Evolutionary conservation across 257 asterid species (phyloP).

Genomic region (Primulina huaijiensis): DNA sequence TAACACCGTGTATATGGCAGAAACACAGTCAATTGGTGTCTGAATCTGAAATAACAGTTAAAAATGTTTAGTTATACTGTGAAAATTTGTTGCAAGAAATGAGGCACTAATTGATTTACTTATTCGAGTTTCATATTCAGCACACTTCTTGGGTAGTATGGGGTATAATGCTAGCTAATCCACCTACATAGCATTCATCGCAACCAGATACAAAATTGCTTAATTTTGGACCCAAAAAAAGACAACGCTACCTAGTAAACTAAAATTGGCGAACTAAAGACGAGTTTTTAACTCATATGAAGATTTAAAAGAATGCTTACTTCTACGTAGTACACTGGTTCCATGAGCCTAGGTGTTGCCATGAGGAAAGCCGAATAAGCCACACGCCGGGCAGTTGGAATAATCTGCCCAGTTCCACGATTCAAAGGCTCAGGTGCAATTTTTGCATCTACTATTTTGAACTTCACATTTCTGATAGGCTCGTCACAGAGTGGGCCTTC

Average conservation of each 20-base stretch:
- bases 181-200: not conserved
- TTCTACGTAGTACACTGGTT: slow-evolving; percentile 92
- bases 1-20: slow-evolving; percentile 87
- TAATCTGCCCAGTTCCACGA: slow-evolving; percentile 97
- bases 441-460: slow-evolving; percentile 93
- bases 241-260: not conserved
- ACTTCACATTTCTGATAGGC: slow-evolving; percentile 95
- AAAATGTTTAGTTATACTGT: slow-evolving; percentile 19
- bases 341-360: slow-evolving; percentile 98
- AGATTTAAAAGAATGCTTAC: slow-evolving; percentile 33
- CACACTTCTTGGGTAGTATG: not conserved
- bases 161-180: not conserved
- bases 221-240: not conserved
- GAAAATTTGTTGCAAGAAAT: slow-evolving; percentile 3
- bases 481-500: slow-evolving; percentile 99
- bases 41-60: slow-evolving; percentile 63
- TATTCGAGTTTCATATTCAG: not conserved
- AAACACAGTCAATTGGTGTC: slow-evolving; percentile 95
- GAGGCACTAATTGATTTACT: not conserved
- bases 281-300: not conserved
- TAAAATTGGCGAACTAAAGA: not conserved
- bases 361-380: slow-evolving; percentile 95
- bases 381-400: slow-evolving; percentile 98
- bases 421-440: slow-evolving; percentile 94
- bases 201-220: not conserved